Base-by-base conservation (phyloP, 2,329 filamentous ascomycete species). In the Gnomoniopsis smithogilvyi region DNA sequence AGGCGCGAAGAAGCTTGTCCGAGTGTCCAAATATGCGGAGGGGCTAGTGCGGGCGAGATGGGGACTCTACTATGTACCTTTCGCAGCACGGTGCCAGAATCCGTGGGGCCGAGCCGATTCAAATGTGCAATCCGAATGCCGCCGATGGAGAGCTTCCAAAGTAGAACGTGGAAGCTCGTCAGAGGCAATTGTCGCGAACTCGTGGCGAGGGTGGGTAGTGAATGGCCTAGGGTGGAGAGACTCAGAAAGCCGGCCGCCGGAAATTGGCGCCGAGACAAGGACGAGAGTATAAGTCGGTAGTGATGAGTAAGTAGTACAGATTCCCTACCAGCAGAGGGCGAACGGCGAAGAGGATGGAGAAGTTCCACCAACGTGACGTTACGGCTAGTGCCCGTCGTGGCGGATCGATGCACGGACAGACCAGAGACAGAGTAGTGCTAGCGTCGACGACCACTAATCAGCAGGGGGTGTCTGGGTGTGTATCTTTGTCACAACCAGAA, bases 101-200 rank as follows among this genome's bases (percentile, higher is more conserved):
- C 49, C 56, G 56, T 56, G 57, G 53, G 57, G 21, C 53, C 53
- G 38, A 57, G 14, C 10, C 24, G 49, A 22, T 61, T 51, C 56
- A 56, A 56, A 49, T 47, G 26, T 50, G 47, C 38, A 59, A 58
- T 52, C 38, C 55, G 51, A 38, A 14, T 15, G 41, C 33, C 19
- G 30, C 24, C 33, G 45, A 46, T 26, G 19, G 19, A 58, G n/a
- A 24, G 56, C 60, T 60, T 62, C 60, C 60, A 62, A 56, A 62
- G 60, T 34, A 48, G 56, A 51, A 50, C 38, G 53, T 59, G 49
- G 45, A 56, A 49, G 41, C 36, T 41, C 36, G 12, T 41, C 36
- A 41, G 38, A 46, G 33, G 19, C 4, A 41, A 48, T 34, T 19
- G 26, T 30, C 26, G 26, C 26, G 8, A 8, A 30, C 26, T 52